Evolutionary conservation across 208 protist genomes (phyloP).

Genomic region (Leishmania gerbilli): DNA sequence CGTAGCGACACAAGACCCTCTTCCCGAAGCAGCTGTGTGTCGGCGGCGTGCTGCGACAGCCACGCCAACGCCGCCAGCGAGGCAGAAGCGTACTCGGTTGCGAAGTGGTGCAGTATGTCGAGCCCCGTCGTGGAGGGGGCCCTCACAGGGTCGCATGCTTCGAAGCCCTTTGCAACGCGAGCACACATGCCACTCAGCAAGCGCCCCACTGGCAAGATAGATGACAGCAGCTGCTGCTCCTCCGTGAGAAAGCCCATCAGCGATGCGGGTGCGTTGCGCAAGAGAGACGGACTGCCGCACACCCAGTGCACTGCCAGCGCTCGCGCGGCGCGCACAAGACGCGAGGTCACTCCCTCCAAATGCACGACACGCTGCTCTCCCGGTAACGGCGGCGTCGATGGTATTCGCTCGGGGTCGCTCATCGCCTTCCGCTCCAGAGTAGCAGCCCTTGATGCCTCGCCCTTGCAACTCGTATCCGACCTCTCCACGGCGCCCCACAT

Average conservation of each 20-base stretch:
- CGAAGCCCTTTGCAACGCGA: neutral
- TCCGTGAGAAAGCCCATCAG: conserved; percentile 15
- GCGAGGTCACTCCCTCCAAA: neutral
- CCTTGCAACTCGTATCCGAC: neutral
- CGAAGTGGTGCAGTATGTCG: neutral
- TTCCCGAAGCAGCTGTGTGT: conserved; percentile 6
- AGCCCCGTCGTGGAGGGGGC: neutral
- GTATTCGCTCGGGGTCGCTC: neutral
- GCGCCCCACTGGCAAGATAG: conserved; percentile 1
- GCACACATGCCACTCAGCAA: neutral
- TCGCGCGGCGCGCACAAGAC: conserved; percentile 14
- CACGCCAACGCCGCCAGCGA: conserved; percentile 17
- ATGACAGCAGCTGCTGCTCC: conserved; percentile 18
- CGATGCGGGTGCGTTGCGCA: neutral
- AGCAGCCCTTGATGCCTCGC: neutral
- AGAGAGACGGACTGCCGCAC: neutral
- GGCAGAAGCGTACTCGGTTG: conserved; percentile 6
- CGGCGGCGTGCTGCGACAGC: neutral
- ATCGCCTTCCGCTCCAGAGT: neutral
- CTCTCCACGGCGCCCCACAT: conserved; percentile 2
- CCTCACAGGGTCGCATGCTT: neutral
- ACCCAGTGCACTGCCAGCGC: conserved; percentile 32
- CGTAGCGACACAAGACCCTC: neutral
- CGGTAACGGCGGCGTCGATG: neutral
- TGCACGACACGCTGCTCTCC: neutral